A percentile compares a stretch with the other conserved stretches of the same genome.
phyloP scores from a whole-genome alignment of 805 yeast species.

The Saturnispora quitensis region DNA sequence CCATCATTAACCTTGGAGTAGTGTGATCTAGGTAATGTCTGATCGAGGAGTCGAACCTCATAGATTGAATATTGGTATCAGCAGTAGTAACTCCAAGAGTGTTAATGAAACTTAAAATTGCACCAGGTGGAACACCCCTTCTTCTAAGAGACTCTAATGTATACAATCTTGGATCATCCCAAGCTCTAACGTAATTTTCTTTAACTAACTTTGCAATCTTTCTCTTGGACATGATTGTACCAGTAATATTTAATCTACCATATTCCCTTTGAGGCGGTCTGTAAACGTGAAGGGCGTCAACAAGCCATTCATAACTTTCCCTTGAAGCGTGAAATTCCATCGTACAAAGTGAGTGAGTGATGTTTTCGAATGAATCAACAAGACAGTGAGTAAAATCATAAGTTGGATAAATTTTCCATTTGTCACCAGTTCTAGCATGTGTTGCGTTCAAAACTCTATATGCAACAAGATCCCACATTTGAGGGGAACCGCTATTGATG shows the following conservation, averaged over 20 bases:
- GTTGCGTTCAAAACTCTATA: constrained; percentile 87
- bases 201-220: constrained; percentile 89
- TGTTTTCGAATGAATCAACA: constrained; percentile 95
- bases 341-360: constrained; percentile 92
- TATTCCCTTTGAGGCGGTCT: constrained; percentile 99
- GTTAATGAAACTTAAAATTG: constrained; percentile 84
- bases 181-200: constrained; percentile 75
- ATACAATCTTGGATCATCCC: constrained; percentile 97
- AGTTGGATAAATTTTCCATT: constrained; percentile 98
- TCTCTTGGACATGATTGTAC: constrained; percentile 90
- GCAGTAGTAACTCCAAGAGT: constrained; percentile 96
- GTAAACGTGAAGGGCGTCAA: constrained; percentile 89
- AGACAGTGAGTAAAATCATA: constrained; percentile 98
- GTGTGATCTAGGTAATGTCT: constrained; percentile 81
- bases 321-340: constrained; percentile 88
- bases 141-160: constrained; percentile 92
- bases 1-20: constrained; percentile 92
- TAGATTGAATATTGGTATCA: constrained; percentile 82
- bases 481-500: constrained; percentile 82
- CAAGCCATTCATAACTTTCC: constrained; percentile 96
- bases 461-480: constrained; percentile 99
- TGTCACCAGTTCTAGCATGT: constrained; percentile 93
- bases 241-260: constrained; percentile 91
- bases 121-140: constrained; percentile 99
- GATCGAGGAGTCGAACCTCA: constrained; percentile 82